Evolutionary conservation across 257 asterid genomes (phyloP).

Genomic region (Ilex asprella): DNA sequence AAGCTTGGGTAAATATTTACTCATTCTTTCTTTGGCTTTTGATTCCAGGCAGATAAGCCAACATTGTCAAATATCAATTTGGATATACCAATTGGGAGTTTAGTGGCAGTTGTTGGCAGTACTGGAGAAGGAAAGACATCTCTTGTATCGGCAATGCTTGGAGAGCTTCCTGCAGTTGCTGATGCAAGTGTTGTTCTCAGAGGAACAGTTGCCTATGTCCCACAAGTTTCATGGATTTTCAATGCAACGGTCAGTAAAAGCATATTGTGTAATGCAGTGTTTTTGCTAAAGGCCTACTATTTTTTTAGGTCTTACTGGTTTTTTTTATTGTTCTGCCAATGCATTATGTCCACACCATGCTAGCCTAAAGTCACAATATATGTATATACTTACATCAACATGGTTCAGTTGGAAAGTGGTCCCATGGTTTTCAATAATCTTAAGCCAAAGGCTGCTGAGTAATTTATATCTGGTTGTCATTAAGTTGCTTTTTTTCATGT

Average conservation of each 20-base stretch:
- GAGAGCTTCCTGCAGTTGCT: constrained; percentile 77
- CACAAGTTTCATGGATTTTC: constrained; percentile 93
- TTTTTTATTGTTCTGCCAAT: too few species aligned
- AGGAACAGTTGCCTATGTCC: constrained; percentile 88
- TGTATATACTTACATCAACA: too few species aligned
- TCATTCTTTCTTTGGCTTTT: not conserved
- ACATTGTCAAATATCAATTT: constrained; percentile 66
- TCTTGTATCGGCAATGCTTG: constrained; percentile 76
- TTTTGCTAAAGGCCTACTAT: too few species aligned
- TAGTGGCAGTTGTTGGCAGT: constrained; percentile 83
- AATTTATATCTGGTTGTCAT: too few species aligned
- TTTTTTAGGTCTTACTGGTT: too few species aligned
- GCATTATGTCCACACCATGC: too few species aligned
- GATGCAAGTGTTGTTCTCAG: constrained; percentile 57
- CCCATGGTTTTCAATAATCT: too few species aligned
- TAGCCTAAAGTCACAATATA: too few species aligned
- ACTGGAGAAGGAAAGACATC: constrained; percentile 98
- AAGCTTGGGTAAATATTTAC: too few species aligned
- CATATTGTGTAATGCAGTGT: not conserved
- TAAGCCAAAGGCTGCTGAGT: too few species aligned
- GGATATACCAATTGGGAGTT: constrained; percentile 77
- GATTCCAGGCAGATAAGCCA: constrained; percentile 59
- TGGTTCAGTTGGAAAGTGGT: too few species aligned
- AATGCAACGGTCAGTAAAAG: constrained; percentile 74
- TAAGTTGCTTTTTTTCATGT: too few species aligned